Evolutionary conservation across 2,329 filamentous ascomycete species (phyloP), one percentile per base, ranked within the genome.

Genomic region (Fusarium equiseti): DNA sequence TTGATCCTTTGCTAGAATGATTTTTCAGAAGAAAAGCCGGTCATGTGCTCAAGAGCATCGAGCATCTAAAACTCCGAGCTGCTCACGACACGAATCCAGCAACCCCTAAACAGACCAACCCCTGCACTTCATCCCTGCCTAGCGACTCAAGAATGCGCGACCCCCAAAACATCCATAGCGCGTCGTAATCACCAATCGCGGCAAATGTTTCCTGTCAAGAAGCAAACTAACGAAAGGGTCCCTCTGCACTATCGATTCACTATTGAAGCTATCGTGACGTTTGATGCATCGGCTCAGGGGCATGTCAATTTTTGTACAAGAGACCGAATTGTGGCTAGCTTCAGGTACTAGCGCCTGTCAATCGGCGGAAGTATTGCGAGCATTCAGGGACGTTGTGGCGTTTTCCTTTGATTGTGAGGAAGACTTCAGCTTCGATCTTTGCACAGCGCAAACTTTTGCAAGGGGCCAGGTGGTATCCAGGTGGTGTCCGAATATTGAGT

Each of bases 231-330:
- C 42, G 13, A 38, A 15, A 20, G 40, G n/a, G 51, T 11, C n/a
- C 15, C 20, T 53, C 9, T n/a, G 16, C 55, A 50, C 63, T 66
- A 66, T 66, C 38, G 63, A 66, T 50, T 66, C 61, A 27, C 62
- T 66, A 66, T 55, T 46, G 55, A 61, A 55, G 62, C 63, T 45
- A 66, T 66, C 63, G 18, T 6, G 22, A 54, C 16, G 49, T 55
- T 45, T 45, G 48, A 26, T 27, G 16, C 62, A 8, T 24, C 35
- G 20, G 54, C 16, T 66, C 54, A 66, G 63, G 63, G 62, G 63
- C 12, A 54, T 3, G 8, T 12, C 9, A 26, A 26, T 40, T 65
- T 32, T 32, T 12, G 13, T 7, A 29, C 24, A 44, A 12, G 9
- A 29, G 18, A 6, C 31, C 18, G n/a, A 29, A 15, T 45, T 50